Conservation (phyloP, 805 yeast genomes). For the Starmerella apicola region DNA sequence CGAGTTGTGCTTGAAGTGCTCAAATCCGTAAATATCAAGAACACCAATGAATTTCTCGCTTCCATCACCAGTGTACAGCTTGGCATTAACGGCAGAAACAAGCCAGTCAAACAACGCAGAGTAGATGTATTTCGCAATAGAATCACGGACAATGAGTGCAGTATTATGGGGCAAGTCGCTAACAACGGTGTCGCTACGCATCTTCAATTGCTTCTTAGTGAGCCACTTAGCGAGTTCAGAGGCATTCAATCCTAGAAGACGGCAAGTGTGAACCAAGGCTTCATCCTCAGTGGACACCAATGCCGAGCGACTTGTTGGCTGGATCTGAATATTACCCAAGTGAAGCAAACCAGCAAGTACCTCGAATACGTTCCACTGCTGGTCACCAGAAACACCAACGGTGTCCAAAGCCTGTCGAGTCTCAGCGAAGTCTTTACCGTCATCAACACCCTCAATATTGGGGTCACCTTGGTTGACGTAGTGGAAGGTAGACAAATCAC, state of each 20-base stretch:
- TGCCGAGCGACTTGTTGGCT: slow-evolving; percentile 76
- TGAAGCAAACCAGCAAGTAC: slow-evolving; percentile 81
- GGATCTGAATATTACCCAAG: slow-evolving; percentile 81
- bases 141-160: slow-evolving; percentile 85
- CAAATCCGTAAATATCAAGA: slow-evolving; percentile 93
- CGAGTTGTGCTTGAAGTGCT: slow-evolving; percentile 85
- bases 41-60: slow-evolving; percentile 87
- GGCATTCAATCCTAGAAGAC: slow-evolving; percentile 70
- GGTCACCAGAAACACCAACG: slow-evolving; percentile 55
- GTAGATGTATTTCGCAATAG: slow-evolving; percentile 91
- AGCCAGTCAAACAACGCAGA: slow-evolving; percentile 93
- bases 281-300: slow-evolving; percentile 77
- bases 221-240: slow-evolving; percentile 74
- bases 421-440: slow-evolving; percentile 58
- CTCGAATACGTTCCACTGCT: slow-evolving; percentile 59
- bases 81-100: slow-evolving; percentile 68
- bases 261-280: slow-evolving; percentile 67
- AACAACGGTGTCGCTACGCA: slow-evolving; percentile 85
- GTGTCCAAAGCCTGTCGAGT: slow-evolving; percentile 66
- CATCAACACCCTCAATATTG: slow-evolving; percentile 66
- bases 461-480: slow-evolving; percentile 75
- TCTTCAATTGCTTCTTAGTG: slow-evolving; percentile 78
- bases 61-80: slow-evolving; percentile 32
- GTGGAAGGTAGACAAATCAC: slow-evolving; percentile 50
- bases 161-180: slow-evolving; percentile 72